phyloP scores from a whole-genome alignment of 148 eudicot species.

The Silene conica region DNA sequence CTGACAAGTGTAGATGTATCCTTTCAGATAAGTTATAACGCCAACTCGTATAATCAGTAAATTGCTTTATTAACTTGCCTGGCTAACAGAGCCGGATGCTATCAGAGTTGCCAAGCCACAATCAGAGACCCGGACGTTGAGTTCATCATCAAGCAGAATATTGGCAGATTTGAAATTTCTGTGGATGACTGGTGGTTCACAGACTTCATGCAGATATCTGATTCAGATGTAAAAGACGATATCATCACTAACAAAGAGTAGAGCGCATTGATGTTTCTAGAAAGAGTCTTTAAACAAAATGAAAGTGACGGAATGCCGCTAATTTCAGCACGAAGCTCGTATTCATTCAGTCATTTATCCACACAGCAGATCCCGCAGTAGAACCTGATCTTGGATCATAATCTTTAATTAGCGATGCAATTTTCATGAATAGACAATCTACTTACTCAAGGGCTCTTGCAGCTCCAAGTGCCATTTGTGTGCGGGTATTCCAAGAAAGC shows the following conservation, averaged over 20 bases:
- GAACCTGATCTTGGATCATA: too few relatives aligned
- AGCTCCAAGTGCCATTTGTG: constrained; percentile 90
- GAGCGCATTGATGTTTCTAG: not conserved
- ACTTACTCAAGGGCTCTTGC: constrained; percentile 98
- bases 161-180: constrained; percentile 89
- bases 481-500: constrained; percentile 81
- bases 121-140: constrained; percentile 80
- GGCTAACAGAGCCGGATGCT: constrained; percentile 75
- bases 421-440: too few relatives aligned
- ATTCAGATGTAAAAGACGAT: not conserved
- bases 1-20: too few relatives aligned
- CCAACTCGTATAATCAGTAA: too few relatives aligned
- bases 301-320: not conserved
- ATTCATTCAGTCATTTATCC: too few relatives aligned
- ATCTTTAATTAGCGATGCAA: too few relatives aligned
- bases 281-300: not conserved
- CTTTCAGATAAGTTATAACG: too few relatives aligned
- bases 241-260: constrained; percentile 11
- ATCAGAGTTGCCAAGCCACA: constrained; percentile 84
- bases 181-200: constrained; percentile 89
- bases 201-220: constrained; percentile 85
- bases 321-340: too few relatives aligned
- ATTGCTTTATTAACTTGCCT: constrained; percentile 36
- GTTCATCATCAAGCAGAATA: constrained; percentile 89
- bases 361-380: too few relatives aligned